Percentiles rank a stretch among this genome's conserved stretches.
These are phyloP conservation scores for Oenanthe sinensis DNA, from an alignment of 129 eudicot genomes.

Conservation along the genomic window DNA sequence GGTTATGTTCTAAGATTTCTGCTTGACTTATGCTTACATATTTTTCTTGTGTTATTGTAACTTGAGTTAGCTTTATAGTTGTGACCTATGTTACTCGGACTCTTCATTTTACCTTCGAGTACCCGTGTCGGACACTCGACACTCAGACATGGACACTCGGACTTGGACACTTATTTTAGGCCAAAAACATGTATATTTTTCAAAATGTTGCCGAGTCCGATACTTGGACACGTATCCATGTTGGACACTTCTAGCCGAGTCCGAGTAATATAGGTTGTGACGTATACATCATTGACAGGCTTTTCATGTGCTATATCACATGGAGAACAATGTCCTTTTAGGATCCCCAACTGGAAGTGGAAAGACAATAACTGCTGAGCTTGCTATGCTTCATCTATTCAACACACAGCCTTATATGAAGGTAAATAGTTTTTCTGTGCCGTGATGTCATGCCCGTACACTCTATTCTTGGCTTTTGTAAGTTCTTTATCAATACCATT, in stretches of 20 bases:
- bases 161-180: too few relatives aligned
- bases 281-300: slow-evolving; percentile 43
- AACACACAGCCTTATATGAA: slow-evolving; percentile 95
- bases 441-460: neutral
- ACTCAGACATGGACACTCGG: too few relatives aligned
- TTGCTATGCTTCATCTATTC: slow-evolving; percentile 91
- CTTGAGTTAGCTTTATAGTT: slow-evolving; percentile 6
- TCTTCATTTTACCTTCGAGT: too few relatives aligned
- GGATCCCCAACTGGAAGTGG: slow-evolving; percentile 99
- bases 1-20: slow-evolving; percentile 31
- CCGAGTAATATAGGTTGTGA: too few relatives aligned
- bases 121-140: too few relatives aligned
- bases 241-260: too few relatives aligned
- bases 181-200: too few relatives aligned
- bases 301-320: slow-evolving; percentile 93
- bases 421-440: slow-evolving; percentile 36
- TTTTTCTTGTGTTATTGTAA: neutral
- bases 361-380: slow-evolving; percentile 98
- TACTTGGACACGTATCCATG: too few relatives aligned
- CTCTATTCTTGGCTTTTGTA: neutral
- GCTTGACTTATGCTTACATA: neutral
- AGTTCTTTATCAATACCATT: neutral
- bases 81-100: too few relatives aligned
- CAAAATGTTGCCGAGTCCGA: too few relatives aligned
- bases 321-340: slow-evolving; percentile 74